Conservation (phyloP, 2,329 filamentous ascomycete species). For the Exutisphaerella laricina region DNA sequence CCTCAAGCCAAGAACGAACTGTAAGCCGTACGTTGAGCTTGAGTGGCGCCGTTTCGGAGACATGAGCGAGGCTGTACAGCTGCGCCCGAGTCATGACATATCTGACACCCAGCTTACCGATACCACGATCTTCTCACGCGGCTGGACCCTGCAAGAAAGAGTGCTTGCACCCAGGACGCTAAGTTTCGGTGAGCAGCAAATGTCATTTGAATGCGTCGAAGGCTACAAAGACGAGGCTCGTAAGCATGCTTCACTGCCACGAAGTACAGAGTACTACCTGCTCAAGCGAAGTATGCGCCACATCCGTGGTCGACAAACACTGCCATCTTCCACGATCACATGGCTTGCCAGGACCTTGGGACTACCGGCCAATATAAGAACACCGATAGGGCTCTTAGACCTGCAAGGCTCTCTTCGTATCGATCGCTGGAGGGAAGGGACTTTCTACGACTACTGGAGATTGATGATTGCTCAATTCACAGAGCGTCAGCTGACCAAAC, state of each 20-base stretch:
- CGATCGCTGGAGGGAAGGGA: too few species aligned
- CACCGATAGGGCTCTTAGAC: too few species aligned
- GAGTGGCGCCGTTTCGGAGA: not conserved
- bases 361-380: not conserved
- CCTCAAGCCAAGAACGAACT: constrained; percentile 1
- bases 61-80: not conserved
- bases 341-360: not conserved
- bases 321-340: too few species aligned
- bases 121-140: constrained; percentile 9
- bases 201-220: constrained; percentile 12
- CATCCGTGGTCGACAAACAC: too few species aligned
- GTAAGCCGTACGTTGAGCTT: constrained; percentile 2
- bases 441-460: constrained; percentile 11
- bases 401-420: too few species aligned
- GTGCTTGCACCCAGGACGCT: constrained; percentile 12
- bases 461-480: constrained; percentile 7
- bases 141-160: constrained; percentile 14
- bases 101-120: constrained; percentile 7
- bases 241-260: not conserved
- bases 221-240: constrained; percentile 8
- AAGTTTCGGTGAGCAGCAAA: constrained; percentile 12
- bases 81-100: constrained; percentile 6
- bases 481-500: constrained; percentile 5
- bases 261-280: not conserved
- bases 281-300: not conserved